Evolutionary conservation across 352 stramenopile genomes (phyloP).

Genomic region (Globisporangium uncinulatum): DNA sequence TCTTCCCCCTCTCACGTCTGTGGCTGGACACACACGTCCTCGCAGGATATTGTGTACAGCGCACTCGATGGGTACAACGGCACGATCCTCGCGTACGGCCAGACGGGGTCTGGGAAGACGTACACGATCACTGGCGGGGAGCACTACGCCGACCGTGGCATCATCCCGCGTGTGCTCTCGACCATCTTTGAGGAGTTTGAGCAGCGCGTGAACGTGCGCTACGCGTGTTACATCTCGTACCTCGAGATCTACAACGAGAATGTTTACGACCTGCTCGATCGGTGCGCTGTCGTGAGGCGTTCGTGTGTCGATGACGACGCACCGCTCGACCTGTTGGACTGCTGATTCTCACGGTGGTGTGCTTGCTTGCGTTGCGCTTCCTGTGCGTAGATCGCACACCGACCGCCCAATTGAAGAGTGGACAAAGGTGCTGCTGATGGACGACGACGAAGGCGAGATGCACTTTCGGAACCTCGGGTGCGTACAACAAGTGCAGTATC

Average conservation of each 20-base stretch:
- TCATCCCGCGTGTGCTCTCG: conserved; percentile 92
- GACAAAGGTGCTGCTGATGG: conserved; percentile 74
- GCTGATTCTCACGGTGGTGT: background rate
- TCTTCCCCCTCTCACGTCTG: background rate
- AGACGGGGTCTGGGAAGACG: conserved; percentile 69
- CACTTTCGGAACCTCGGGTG: conserved; percentile 75
- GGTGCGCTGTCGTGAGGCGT: conserved; percentile 12
- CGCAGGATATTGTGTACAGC: conserved; percentile 63
- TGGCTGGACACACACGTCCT: too few species aligned
- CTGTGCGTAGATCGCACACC: conserved; percentile 40
- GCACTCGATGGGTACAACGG: conserved; percentile 71
- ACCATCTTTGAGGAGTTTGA: conserved; percentile 90
- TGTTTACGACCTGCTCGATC: conserved; percentile 91
- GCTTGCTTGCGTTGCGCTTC: background rate
- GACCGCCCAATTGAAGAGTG: conserved; percentile 73
- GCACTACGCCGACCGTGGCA: conserved; percentile 92
- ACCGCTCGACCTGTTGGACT: background rate
- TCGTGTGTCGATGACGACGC: background rate
- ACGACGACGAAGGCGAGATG: conserved; percentile 76
- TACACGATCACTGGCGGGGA: conserved; percentile 85
- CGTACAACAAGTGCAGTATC: background rate
- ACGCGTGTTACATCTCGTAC: conserved; percentile 92
- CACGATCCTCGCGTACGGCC: conserved; percentile 67
- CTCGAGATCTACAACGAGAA: conserved; percentile 97
- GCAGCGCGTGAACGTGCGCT: conserved; percentile 41